phyloP scores from a whole-genome alignment of 83 land plant genomes.

The Thuja plicata region DNA sequence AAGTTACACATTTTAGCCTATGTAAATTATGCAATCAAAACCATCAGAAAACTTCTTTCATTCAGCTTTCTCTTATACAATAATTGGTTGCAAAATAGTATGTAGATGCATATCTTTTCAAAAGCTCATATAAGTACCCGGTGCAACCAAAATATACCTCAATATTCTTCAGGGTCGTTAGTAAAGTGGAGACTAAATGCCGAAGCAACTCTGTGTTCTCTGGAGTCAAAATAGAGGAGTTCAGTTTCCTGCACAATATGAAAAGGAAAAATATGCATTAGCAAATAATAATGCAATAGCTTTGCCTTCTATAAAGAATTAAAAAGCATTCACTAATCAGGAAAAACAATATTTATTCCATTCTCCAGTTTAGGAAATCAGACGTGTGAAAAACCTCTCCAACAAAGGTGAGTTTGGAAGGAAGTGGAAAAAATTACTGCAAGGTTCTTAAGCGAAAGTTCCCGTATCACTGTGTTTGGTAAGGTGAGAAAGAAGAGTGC shows the following conservation, averaged over 20 bases:
- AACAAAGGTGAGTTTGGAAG: neutral
- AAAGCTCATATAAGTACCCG: neutral
- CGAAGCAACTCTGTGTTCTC: slow-evolving; percentile 81
- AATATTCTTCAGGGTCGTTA: slow-evolving; percentile 85
- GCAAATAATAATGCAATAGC: slow-evolving; percentile 4
- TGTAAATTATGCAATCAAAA: neutral
- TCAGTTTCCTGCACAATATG: slow-evolving; percentile 42
- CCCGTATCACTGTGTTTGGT: neutral
- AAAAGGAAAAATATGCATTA: neutral
- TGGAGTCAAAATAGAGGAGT: slow-evolving; percentile 71
- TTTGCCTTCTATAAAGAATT: neutral
- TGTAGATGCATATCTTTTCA: neutral
- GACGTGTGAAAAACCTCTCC: neutral
- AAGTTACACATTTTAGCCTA: neutral
- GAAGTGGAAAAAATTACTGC: neutral
- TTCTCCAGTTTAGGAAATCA: neutral
- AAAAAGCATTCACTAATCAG: neutral
- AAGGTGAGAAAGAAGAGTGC: neutral
- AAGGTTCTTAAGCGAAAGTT: neutral
- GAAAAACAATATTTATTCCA: neutral
- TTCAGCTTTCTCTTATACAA: neutral
- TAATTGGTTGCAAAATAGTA: neutral
- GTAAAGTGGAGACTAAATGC: slow-evolving; percentile 68
- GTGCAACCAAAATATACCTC: slow-evolving; percentile 55
- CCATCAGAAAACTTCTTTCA: neutral